Base-by-base conservation (phyloP, 2,329 filamentous ascomycete genomes). In the Thelonectria blattea region DNA sequence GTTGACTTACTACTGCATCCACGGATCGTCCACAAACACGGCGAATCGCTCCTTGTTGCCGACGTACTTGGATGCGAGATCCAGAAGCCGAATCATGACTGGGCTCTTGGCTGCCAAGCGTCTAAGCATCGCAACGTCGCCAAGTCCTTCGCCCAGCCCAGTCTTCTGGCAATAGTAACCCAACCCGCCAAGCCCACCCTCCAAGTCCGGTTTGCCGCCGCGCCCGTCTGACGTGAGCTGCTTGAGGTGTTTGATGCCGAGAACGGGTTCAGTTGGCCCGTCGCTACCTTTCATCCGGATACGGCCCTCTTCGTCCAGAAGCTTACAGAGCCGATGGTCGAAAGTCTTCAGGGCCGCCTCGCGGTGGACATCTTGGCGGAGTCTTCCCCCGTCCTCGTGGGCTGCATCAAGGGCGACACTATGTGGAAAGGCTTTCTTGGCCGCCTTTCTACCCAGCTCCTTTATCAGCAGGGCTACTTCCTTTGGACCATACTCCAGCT, bases 1-100 rank as follows among this genome's bases (percentile, higher is more conserved):
- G n/a, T 11, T 18, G 17, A 55, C 51, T 59, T 55, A 59, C 51
- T 14, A 8, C 20, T 59, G 45, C 14, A 59, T 54, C 51, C 45
- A 59, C 2, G 39, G 27, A 2, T 46, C 54, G 14, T 59, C 57
- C 2, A 55, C 45, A 39, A 50, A 60, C 11, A 60, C 15, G 7
- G 55, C 37, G 30, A 60, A 8, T n/a, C 37, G 51, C n/a, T 60
- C 39, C n/a, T 46, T 49, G 11, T 56, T 8, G 5, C 17, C 10
- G 8, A 59, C 24, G 17, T 54, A 54, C 8, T 37, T 3, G 24
- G n/a, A 11, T n/a, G 34, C 24, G 24, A 54, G 43, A 14, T 54
- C 22, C 4, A 54, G 37, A 11, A 39, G 27, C 5, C 45, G 42
- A 1, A 32, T 45, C 20, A 49, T 43, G 10, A 59, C 12, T 2